Percentiles rank a stretch among this genome's conserved stretches.
These are phyloP conservation scores for Blakeslea trispora DNA, from an alignment of 371 early-diverging fungal genomes.

Conservation along the genomic window DNA sequence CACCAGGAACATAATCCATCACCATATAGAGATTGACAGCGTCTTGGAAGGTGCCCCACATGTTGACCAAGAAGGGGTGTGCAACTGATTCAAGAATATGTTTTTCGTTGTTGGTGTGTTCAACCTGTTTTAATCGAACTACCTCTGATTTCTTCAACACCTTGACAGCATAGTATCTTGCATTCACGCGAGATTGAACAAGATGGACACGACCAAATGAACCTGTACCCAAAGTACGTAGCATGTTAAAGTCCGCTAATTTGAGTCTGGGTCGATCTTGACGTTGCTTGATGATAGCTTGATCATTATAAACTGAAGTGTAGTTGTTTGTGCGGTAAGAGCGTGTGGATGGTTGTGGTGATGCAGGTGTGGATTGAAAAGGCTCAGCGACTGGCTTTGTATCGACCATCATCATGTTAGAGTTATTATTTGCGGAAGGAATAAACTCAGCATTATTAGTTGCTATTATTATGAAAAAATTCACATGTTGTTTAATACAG, in stretches of 20 bases:
- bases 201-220: slow-evolving; percentile 99
- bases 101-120: slow-evolving; percentile 97
- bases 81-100: slow-evolving; percentile 85
- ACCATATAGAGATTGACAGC: slow-evolving; percentile 85
- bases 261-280: slow-evolving; percentile 57
- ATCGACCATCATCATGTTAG: slow-evolving; percentile 1
- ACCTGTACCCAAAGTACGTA: slow-evolving; percentile 93
- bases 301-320: slow-evolving; percentile 36
- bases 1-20: slow-evolving; percentile 97
- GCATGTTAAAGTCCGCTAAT: slow-evolving; percentile 68
- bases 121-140: slow-evolving; percentile 94
- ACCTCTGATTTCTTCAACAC: slow-evolving; percentile 94
- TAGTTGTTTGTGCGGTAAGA: slow-evolving; percentile 5
- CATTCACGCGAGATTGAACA: slow-evolving; percentile 73
- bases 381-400: too few species aligned
- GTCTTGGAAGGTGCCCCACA: slow-evolving; percentile 94
- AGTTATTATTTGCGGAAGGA: neutral
- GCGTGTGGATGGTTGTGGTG: slow-evolving; percentile 1
- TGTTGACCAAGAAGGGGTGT: slow-evolving; percentile 94
- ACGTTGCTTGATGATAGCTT: slow-evolving; percentile 35
- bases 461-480: neutral
- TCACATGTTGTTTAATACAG: neutral
- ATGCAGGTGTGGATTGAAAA: slow-evolving; percentile 2
- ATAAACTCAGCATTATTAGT: neutral
- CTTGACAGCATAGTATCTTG: slow-evolving; percentile 95